Evolutionary conservation across 2,329 filamentous ascomycete genomes (phyloP), one percentile per base, ranked within the genome.

Genomic region (Gnomoniopsis sp.): DNA sequence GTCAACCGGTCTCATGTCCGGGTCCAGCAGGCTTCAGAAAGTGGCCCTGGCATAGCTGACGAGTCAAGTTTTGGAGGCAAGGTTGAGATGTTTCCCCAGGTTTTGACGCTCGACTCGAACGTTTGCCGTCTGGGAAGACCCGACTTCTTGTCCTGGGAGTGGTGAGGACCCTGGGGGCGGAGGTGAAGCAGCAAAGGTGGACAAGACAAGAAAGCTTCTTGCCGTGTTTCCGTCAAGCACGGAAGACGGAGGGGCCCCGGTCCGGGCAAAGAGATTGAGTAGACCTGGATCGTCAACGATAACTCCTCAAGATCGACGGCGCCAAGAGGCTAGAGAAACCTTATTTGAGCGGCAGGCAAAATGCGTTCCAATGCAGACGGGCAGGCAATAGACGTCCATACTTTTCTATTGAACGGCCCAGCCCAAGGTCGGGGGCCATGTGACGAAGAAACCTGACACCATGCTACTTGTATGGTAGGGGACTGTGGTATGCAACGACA

Each of bases 321-420:
- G 23, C 26, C 51, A 46, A 34, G 51, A 43, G 26, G 26, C 26
- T 26, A 34, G 38, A 2, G 14, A 46, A 53, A 53, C 51, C 51
- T 53, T 53, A 53, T 44, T n/a, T 46, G 15, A 10, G 22, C 51
- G 51, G 51, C 51, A 53, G 51, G 51, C 50, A 53, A 14, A 2
- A 10, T 22, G n/a, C 8, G 38, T 26, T n/a, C 10, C 2, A 17
- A 12, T 33, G 21, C 22, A 4, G 38, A 11, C 12, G 10, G 50
- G 36, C 50, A 53, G 50, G 50, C 38, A 53, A 33, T 23, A 26
- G 21, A 30, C 22, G 14, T 7, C 23, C 15, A 44, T 17, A 30
- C 4, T 30, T 30, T 30, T 8, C 8, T 8, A 4, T 4, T 30
- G 26, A 30, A n/a, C n/a, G n/a, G n/a, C n/a, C n/a, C 26, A 30